These are phyloP conservation scores for Microascus cirrosus DNA, from an alignment of 2,329 filamentous ascomycete species.

Conservation along the genomic window DNA sequence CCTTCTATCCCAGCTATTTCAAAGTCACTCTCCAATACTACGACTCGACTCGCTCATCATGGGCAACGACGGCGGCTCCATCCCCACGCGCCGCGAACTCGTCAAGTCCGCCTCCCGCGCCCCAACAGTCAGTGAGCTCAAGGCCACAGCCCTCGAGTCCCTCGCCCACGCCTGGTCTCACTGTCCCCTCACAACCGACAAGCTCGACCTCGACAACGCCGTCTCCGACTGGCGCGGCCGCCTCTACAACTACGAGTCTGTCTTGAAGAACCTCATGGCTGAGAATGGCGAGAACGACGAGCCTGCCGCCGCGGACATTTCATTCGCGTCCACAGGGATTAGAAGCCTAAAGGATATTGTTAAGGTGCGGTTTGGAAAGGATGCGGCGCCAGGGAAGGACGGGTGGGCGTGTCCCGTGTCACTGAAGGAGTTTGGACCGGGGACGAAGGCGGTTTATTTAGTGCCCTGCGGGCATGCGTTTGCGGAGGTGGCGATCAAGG, in stretches of 20 bases:
- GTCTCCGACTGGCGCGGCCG: constrained; percentile 78
- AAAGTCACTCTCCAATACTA: background rate
- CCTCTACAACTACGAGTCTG: constrained; percentile 89
- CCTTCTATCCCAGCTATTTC: background rate
- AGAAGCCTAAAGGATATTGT: constrained; percentile 78
- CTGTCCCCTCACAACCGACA: constrained; percentile 74
- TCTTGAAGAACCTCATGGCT: constrained; percentile 53
- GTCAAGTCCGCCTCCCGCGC: constrained; percentile 85
- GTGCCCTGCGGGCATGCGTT: constrained; percentile 96
- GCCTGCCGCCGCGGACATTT: constrained; percentile 9
- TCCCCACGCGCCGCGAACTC: constrained; percentile 89
- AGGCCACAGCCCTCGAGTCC: constrained; percentile 77
- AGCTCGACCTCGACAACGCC: constrained; percentile 56
- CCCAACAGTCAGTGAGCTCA: constrained; percentile 74
- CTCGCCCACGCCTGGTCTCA: constrained; percentile 78
- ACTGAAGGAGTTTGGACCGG: constrained; percentile 71
- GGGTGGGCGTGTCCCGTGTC: constrained; percentile 76
- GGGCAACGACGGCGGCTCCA: constrained; percentile 97
- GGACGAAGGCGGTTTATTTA: constrained; percentile 72
- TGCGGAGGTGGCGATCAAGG: constrained; percentile 72
- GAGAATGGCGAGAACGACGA: constrained; percentile 37
- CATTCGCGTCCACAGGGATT: constrained; percentile 46
- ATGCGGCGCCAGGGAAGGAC: constrained; percentile 17
- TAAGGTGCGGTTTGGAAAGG: constrained; percentile 63
- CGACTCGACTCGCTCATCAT: constrained; percentile 35